Evolutionary conservation across 1,284 basidiomycete species (phyloP).

Genomic region (Crepidotus sp.): DNA sequence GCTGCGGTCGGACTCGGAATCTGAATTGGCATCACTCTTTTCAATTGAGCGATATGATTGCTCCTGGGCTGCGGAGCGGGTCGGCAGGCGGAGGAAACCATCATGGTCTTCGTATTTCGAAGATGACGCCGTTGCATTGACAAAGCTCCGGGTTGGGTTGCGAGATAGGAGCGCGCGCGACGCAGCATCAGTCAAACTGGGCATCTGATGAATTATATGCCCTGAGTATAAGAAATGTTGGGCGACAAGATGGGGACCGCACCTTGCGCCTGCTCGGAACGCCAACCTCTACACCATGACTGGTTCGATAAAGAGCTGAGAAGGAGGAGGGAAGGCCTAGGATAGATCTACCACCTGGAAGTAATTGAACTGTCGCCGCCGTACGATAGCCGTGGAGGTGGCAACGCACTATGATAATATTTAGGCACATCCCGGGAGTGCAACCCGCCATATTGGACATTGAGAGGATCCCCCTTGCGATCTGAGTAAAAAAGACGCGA

Average conservation of each 20-base stretch:
- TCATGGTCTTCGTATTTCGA: slow-evolving; percentile 52
- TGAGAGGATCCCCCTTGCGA: slow-evolving; percentile 59
- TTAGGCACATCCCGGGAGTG: slow-evolving; percentile 60
- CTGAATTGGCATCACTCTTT: slow-evolving; percentile 26
- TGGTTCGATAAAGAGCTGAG: slow-evolving; percentile 38
- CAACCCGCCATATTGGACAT: slow-evolving; percentile 61
- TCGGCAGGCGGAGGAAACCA: slow-evolving; percentile 54
- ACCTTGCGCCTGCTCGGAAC: slow-evolving; percentile 43
- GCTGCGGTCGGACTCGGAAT: slow-evolving; percentile 31
- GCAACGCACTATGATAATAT: slow-evolving; percentile 55
- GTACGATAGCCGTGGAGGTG: background rate
- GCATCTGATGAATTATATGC: slow-evolving; percentile 32
- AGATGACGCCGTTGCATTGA: slow-evolving; percentile 24
- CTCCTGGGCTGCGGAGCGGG: slow-evolving; percentile 25
- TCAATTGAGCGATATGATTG: slow-evolving; percentile 44
- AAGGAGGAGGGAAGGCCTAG: slow-evolving; percentile 48
- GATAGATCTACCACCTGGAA: slow-evolving; percentile 53
- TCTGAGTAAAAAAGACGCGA: slow-evolving; percentile 53
- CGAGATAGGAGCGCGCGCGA: slow-evolving; percentile 43
- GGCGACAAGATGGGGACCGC: slow-evolving; percentile 8
- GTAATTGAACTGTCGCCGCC: slow-evolving; percentile 38
- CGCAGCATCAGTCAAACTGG: slow-evolving; percentile 46
- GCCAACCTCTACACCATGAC: slow-evolving; percentile 56
- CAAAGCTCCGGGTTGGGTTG: slow-evolving; percentile 40
- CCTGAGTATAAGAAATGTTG: background rate